Base-by-base conservation (phyloP, 176 grass and related monocot genomes). In the Paspalum vaginatum region DNA sequence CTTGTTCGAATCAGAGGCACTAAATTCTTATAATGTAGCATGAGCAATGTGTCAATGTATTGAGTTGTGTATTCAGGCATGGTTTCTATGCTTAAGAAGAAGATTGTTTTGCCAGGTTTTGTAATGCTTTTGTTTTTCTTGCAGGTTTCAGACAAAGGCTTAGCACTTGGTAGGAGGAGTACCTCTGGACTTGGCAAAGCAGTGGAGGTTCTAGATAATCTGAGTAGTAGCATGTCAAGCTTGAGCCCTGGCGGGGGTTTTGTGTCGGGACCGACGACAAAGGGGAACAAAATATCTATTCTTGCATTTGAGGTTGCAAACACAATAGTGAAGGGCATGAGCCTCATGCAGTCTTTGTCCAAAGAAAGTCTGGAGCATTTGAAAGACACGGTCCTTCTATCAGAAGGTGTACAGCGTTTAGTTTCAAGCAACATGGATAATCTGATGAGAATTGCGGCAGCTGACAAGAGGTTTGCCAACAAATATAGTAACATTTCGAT, bases 241-340 rank as follows among this genome's bases (percentile, higher is more conserved):
- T 83, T 98, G 83, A 94, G 84, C 61, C 80, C 91, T 61, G 86
- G 64, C 49, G 75, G 83, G 0, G 87, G 88, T 7, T 98, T 98
- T 27, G 72, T 57, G 5, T 85, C 85, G 0, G 85, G 80, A 43
- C 67, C 68, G 2, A 69, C 83, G 2, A 52, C 62, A n/a, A 92
- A 92, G 68, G 95, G 90, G 24, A 85, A 84, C 65, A 76, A 63
- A 72, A 84, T 92, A 7, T 81, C 64, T n/a, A 94, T 94, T 69
- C 86, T 98, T 8, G 91, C 94, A 41, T 97, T 97, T 11, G 94
- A 97, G 87, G 83, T 97, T 44, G 94, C 94, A 32, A 97, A 97
- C 75, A 94, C 94, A 54, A 83, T 89, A 58, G 89, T 88, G 21
- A 91, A 91, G 68, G 89, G 85, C 27, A 82, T 61, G 66, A 83